These are phyloP conservation scores for Pichia membranifaciens DNA, from an alignment of 805 yeast species.

Conservation along the genomic window DNA sequence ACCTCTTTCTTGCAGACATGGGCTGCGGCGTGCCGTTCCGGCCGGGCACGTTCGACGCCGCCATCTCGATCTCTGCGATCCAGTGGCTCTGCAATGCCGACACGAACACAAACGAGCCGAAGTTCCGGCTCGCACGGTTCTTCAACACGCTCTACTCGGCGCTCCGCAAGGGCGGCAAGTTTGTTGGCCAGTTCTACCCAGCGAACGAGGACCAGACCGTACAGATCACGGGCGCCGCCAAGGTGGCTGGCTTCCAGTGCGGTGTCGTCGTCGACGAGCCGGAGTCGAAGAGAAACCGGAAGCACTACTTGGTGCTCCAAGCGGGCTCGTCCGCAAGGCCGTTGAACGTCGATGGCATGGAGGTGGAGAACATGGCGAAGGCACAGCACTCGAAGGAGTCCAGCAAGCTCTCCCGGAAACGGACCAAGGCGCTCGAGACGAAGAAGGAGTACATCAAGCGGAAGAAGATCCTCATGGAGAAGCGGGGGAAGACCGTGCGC, in stretches of 20 bases:
- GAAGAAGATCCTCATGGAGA: slow-evolving; percentile 89
- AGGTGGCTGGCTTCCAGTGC: slow-evolving; percentile 92
- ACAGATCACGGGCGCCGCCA: slow-evolving; percentile 75
- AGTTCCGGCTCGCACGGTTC: slow-evolving; percentile 69
- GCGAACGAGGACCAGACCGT: slow-evolving; percentile 81
- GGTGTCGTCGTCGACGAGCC: slow-evolving; percentile 93
- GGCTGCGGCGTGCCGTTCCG: slow-evolving; percentile 93
- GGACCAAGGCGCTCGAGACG: slow-evolving; percentile 56
- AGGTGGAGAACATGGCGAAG: slow-evolving; percentile 57
- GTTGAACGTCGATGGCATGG: slow-evolving; percentile 73
- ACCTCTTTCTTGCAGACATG: slow-evolving; percentile 83
- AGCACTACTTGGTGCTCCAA: slow-evolving; percentile 82
- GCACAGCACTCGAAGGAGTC: slow-evolving; percentile 17
- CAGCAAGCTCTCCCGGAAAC: slow-evolving; percentile 41
- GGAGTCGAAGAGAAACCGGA: slow-evolving; percentile 84
- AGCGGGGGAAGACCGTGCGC: slow-evolving; percentile 86
- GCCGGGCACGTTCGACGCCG: slow-evolving; percentile 96
- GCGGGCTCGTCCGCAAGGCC: slow-evolving; percentile 77
- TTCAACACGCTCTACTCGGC: slow-evolving; percentile 85
- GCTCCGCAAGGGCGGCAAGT: slow-evolving; percentile 90
- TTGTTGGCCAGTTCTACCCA: slow-evolving; percentile 96
- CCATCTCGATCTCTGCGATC: slow-evolving; percentile 87
- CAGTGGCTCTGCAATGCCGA: slow-evolving; percentile 99
- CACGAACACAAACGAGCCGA: slow-evolving; percentile 73
- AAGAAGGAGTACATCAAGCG: slow-evolving; percentile 77